phyloP scores from a whole-genome alignment of 192 early-diverging fungal species.

The Mortierella claussenii region DNA sequence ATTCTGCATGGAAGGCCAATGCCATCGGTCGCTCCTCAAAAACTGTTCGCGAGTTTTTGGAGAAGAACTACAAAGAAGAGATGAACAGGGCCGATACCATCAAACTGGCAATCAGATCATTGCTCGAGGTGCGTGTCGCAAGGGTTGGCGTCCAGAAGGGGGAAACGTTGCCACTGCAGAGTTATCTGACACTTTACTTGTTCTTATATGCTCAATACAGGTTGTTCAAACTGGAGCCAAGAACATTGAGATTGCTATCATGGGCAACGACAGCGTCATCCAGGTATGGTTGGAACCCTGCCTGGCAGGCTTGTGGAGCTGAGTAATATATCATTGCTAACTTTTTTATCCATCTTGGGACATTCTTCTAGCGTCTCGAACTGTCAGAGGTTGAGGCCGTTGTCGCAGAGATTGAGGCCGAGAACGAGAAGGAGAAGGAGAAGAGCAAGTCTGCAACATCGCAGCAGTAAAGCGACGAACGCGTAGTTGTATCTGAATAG shows the following conservation, averaged over 20 bases:
- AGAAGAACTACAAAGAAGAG: slow-evolving; percentile 95
- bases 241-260: slow-evolving; percentile 98
- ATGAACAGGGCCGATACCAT: slow-evolving; percentile 82
- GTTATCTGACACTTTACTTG: background rate
- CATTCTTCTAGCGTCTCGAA: slow-evolving; percentile 51
- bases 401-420: slow-evolving; percentile 90
- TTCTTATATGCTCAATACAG: too few species aligned
- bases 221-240: slow-evolving; percentile 99
- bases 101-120: slow-evolving; percentile 90
- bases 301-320: too few species aligned
- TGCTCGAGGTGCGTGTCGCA: slow-evolving; percentile 77
- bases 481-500: too few species aligned
- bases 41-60: slow-evolving; percentile 97
- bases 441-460: slow-evolving; percentile 37
- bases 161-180: background rate
- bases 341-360: background rate
- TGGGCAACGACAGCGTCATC: slow-evolving; percentile 79
- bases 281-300: slow-evolving; percentile 59
- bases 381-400: slow-evolving; percentile 78
- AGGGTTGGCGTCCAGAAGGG: background rate
- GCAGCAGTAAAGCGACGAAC: slow-evolving; percentile 39
- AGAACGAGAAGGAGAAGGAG: slow-evolving; percentile 85
- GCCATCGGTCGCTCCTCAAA: slow-evolving; percentile 96
- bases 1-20: slow-evolving; percentile 99
- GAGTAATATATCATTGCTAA: background rate